phyloP scores from a whole-genome alignment of 441 rosid species.

The Gossypium trilobum region DNA sequence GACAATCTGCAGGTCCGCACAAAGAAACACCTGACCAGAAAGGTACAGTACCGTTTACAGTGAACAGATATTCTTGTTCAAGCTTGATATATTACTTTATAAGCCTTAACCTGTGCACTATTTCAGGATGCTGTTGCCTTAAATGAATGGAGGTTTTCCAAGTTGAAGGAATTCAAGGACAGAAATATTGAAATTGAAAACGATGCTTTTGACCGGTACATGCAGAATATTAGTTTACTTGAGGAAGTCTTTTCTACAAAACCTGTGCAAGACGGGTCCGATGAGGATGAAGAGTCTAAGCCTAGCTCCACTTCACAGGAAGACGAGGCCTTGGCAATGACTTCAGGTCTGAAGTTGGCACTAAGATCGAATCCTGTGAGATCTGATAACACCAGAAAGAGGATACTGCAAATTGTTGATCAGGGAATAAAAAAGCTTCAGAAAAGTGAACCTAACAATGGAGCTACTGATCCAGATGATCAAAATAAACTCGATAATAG shows the following conservation, averaged over 20 bases:
- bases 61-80: background rate
- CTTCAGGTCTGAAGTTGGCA: conserved; percentile 38
- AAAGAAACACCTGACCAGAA: conserved; percentile 69
- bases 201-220: conserved; percentile 77
- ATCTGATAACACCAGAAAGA: conserved; percentile 45
- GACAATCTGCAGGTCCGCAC: conserved; percentile 69
- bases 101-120: conserved; percentile 10
- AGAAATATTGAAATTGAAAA: conserved; percentile 66
- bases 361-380: conserved; percentile 37
- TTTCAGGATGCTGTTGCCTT: conserved; percentile 76
- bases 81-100: background rate
- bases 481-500: conserved; percentile 24
- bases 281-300: conserved; percentile 9
- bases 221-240: conserved; percentile 60
- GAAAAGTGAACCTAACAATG: conserved; percentile 19
- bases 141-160: conserved; percentile 89
- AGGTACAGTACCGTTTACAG: conserved; percentile 36
- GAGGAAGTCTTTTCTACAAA: conserved; percentile 62
- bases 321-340: conserved; percentile 23
- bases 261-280: conserved; percentile 28
- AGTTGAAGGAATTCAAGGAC: conserved; percentile 65
- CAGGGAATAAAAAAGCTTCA: conserved; percentile 54
- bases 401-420: conserved; percentile 46
- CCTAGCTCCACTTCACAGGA: conserved; percentile 21
- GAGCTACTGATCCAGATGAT: conserved; percentile 20